These are phyloP conservation scores for Arabidopsis lyrata DNA, from an alignment of 441 rosid genomes.

Conservation along the genomic window DNA sequence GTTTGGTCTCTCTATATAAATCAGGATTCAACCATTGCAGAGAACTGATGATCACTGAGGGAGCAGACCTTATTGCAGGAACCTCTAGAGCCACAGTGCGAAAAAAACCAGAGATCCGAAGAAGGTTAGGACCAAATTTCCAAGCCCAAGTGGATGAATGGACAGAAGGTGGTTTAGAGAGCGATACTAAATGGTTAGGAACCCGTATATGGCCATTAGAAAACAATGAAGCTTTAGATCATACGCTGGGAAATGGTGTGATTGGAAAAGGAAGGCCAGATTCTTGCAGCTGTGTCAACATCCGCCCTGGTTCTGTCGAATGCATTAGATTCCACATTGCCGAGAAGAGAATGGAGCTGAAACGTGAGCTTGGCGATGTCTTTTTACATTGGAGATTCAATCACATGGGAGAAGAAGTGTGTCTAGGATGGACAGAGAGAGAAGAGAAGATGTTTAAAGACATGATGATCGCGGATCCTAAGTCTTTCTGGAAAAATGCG, in stretches of 20 bases:
- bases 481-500: constrained; percentile 48
- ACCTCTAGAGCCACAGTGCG: constrained; percentile 20
- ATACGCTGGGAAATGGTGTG: constrained; percentile 22
- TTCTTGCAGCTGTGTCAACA: constrained; percentile 48
- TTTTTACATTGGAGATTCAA: constrained; percentile 63
- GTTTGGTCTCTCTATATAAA: constrained; percentile 43
- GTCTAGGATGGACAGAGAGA: constrained; percentile 57
- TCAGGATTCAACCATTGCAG: constrained; percentile 18
- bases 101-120: constrained; percentile 37
- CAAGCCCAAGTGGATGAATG: constrained; percentile 65
- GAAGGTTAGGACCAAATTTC: constrained; percentile 50
- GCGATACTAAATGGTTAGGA: constrained; percentile 68
- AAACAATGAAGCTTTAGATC: constrained; percentile 21
- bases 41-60: not conserved
- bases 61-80: constrained; percentile 23
- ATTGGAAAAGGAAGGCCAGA: constrained; percentile 55
- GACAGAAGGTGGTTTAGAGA: constrained; percentile 48
- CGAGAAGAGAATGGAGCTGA: constrained; percentile 65
- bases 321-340: constrained; percentile 66
- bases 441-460: constrained; percentile 59
- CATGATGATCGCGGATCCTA: constrained; percentile 43
- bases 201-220: constrained; percentile 52
- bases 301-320: constrained; percentile 50
- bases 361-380: constrained; percentile 55
- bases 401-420: constrained; percentile 71